phyloP scores from a whole-genome alignment of 176 grass and related monocot genomes.

The Poa pratensis region DNA sequence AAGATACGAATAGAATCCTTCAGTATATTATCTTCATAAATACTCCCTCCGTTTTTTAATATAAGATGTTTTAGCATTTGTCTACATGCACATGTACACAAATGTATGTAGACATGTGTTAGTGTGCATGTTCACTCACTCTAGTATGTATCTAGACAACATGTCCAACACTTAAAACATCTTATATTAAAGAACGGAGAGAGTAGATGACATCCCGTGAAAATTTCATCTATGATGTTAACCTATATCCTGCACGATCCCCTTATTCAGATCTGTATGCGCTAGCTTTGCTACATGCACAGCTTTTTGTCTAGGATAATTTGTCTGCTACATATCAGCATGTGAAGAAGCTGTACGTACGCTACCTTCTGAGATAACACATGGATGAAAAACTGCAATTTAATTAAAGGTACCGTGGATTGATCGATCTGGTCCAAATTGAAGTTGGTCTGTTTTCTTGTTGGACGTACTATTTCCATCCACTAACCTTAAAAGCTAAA shows the following conservation, averaged over 20 bases:
- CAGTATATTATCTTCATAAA: neutral
- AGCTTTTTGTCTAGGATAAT: conserved; percentile 6
- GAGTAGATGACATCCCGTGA: too few species aligned
- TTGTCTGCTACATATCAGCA: conserved; percentile 6
- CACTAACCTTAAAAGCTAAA: neutral
- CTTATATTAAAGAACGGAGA: too few species aligned
- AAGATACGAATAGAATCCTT: neutral
- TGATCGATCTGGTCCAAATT: neutral
- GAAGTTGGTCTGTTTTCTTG: neutral
- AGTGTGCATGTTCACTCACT: too few species aligned
- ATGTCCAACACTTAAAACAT: too few species aligned
- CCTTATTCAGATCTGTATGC: neutral
- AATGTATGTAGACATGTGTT: too few species aligned
- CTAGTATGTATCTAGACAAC: too few species aligned
- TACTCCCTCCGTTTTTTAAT: too few species aligned
- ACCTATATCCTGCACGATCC: neutral
- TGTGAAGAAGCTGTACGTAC: conserved; percentile 4
- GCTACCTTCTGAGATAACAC: neutral
- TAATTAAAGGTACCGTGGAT: neutral
- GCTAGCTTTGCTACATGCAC: neutral
- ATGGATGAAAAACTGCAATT: neutral
- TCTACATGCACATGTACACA: too few species aligned
- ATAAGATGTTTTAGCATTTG: too few species aligned
- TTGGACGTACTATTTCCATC: neutral
- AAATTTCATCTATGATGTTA: neutral